These are phyloP conservation scores for Backusella luteola DNA, from an alignment of 192 early-diverging fungal species.

Conservation along the genomic window DNA sequence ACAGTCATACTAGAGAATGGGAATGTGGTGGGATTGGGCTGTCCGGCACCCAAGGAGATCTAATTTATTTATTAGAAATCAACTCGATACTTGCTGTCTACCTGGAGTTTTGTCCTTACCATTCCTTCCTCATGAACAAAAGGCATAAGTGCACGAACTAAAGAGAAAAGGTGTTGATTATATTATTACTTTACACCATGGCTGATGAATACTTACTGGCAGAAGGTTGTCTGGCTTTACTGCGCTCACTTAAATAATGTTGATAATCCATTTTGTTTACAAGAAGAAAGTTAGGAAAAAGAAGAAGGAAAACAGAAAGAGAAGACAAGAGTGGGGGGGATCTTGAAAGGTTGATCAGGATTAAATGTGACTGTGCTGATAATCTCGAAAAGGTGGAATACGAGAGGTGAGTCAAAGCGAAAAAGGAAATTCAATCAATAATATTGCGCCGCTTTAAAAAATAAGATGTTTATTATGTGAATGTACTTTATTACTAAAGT, in stretches of 20 bases:
- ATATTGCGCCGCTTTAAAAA: neutral
- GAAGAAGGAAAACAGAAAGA: neutral
- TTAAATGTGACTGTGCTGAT: neutral
- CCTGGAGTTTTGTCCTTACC: neutral
- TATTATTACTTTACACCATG: neutral
- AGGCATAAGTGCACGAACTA: constrained; percentile 37
- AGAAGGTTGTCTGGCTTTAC: constrained; percentile 43
- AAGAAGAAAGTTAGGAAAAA: neutral
- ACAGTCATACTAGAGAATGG: constrained; percentile 57
- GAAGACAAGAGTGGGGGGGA: neutral
- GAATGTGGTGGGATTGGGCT: constrained; percentile 66
- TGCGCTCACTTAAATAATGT: constrained; percentile 38
- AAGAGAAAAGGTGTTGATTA: neutral
- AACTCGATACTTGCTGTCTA: neutral
- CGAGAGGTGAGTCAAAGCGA: neutral
- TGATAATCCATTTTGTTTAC: constrained; percentile 32
- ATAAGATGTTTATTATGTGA: neutral
- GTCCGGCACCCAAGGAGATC: constrained; percentile 72
- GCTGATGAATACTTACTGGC: constrained; percentile 31
- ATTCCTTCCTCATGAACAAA: constrained; percentile 19
- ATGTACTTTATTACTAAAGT: neutral
- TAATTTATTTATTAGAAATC: constrained; percentile 9
- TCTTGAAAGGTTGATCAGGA: neutral
- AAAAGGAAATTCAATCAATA: neutral
- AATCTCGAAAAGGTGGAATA: neutral